Evolutionary conservation across 257 asterid genomes (phyloP), one percentile per base, ranked within the genome.

Genomic region (Paraleonurus japonicus): DNA sequence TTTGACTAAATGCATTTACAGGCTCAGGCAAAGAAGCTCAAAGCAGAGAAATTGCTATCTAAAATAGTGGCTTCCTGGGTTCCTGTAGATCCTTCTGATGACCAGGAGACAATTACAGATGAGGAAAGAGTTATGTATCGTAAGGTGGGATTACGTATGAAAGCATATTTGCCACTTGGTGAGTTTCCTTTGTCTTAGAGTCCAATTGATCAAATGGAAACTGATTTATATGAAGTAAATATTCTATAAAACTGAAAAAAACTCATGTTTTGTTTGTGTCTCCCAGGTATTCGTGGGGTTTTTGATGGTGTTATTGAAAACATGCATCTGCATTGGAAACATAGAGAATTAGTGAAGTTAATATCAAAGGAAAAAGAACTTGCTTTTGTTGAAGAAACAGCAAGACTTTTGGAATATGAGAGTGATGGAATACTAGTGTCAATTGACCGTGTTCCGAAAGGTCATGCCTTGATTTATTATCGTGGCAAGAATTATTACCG

Each of bases 321-420:
- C 86, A 94, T 94, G 99, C 98, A 94, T 82, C 88, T 94, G 53
- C 99, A 94, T 47, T 91, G 99, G 99, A 94, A 94, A 80, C 96
- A 91, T 71, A 89, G 99, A 81, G 99, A 94, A 78, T 91, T 94
- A 26, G 99, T 94, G 39, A 94, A 94, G 84, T 80, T 94, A 76
- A 86, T 94, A 78, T 94, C 99, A 6, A 94, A 94, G 65, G 99
- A 94, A 76, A 94, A 94, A 71, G 87, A 77, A 67, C 76, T 80
- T 77, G 80, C 96, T 60, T 91, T 91, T 73, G 98, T 81, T 71
- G 98, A 94, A 83, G 99, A 94, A 84, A 84, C 97, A 61, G 95
- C 96, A 16, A 83, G 96, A 75, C 98, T 94, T 54, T 80, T 94
- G 85, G 99, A 91, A 83, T 89, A 91, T 73, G 99, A 94, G 81